These are phyloP conservation scores for Rhodotorula sp. DNA, from an alignment of 1,284 basidiomycete species.

Conservation along the genomic window DNA sequence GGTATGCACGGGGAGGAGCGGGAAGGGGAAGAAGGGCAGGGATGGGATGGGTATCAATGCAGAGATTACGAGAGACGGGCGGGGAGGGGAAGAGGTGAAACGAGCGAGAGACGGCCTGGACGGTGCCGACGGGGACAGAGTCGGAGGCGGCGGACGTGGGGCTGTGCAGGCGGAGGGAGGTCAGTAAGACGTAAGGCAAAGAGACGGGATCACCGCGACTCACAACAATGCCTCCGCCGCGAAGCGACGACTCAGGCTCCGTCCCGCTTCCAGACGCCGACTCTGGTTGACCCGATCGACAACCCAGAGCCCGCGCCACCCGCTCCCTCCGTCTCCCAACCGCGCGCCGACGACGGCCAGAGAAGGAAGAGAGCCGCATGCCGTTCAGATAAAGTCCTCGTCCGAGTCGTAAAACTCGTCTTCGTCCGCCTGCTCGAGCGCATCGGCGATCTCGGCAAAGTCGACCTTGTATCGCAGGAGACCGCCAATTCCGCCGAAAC, in stretches of 20 bases:
- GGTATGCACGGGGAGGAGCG: slow-evolving; percentile 1
- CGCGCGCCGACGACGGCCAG: neutral
- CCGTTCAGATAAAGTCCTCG: slow-evolving; percentile 17
- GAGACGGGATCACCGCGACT: neutral
- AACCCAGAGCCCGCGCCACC: neutral
- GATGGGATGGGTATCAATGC: neutral
- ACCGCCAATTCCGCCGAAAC: slow-evolving; percentile 97
- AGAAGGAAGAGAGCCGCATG: slow-evolving; percentile 3
- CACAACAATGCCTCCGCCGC: neutral
- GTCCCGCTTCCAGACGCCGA: neutral
- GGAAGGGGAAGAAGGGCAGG: neutral
- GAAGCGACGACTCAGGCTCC: neutral
- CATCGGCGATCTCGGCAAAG: slow-evolving; percentile 63
- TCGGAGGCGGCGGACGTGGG: neutral
- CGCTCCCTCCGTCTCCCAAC: slow-evolving; percentile 5
- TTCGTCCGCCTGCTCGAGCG: slow-evolving; percentile 38
- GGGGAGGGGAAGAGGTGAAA: neutral
- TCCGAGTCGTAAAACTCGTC: slow-evolving; percentile 27
- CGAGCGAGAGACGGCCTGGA: neutral
- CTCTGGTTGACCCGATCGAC: neutral
- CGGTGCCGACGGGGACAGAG: neutral
- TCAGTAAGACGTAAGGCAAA: no score
- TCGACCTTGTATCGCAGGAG: slow-evolving; percentile 94
- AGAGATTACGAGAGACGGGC: neutral
- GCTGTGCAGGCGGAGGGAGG: neutral